Percentiles rank a stretch among this genome's conserved stretches.
Conservation (phyloP, 352 stramenopile species). For the Phytophthora litchii region DNA sequence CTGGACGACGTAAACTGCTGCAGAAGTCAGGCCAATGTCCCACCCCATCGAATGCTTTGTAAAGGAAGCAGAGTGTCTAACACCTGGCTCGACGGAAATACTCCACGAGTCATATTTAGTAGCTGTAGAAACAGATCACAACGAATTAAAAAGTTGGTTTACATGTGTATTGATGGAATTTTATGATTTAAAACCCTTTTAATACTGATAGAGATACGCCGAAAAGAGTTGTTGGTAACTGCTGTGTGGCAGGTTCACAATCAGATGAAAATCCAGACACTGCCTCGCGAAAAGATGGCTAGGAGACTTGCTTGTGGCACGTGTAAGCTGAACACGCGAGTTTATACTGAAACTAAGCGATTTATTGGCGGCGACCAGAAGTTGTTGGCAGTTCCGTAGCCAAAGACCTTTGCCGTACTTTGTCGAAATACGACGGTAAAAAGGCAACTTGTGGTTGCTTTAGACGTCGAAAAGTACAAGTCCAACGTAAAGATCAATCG, state of each 20-base stretch:
- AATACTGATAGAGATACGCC: not conserved
- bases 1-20: constrained; percentile 27
- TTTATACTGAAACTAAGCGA: constrained; percentile 10
- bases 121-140: not conserved
- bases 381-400: constrained; percentile 9
- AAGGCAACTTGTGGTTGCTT: constrained; percentile 12
- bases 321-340: constrained; percentile 18
- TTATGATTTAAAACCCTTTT: not conserved
- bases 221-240: constrained; percentile 3
- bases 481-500: not conserved
- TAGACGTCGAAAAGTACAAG: no score
- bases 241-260: constrained; percentile 10
- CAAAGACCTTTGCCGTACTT: constrained; percentile 13
- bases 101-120: not conserved
- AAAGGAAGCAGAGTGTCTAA: constrained; percentile 27
- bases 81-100: constrained; percentile 34
- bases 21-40: constrained; percentile 27
- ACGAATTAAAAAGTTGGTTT: not conserved
- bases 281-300: constrained; percentile 9
- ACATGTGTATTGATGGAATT: not conserved
- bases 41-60: constrained; percentile 18
- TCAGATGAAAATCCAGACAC: constrained; percentile 35
- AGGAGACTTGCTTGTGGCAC: constrained; percentile 21
- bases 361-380: not conserved
- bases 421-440: constrained; percentile 1